Percentiles rank a stretch among this genome's conserved stretches.
These are phyloP conservation scores for Cudoniella acicularis DNA, from an alignment of 495 filamentous ascomycete species.

Conservation along the genomic window DNA sequence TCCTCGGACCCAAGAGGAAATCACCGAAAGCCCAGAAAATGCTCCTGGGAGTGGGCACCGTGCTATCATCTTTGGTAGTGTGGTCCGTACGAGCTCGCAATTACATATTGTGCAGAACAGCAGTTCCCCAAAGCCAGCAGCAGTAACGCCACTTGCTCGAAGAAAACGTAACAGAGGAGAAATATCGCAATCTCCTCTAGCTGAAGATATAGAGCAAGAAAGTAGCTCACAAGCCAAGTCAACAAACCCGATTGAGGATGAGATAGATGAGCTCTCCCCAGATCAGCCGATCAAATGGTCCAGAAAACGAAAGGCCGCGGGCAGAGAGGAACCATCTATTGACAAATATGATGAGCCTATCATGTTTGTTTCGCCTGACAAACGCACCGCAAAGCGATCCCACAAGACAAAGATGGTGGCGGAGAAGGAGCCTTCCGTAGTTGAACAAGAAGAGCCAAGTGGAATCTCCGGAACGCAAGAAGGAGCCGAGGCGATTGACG, in stretches of 20 bases:
- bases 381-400: too few species aligned
- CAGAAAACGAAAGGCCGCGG: neutral
- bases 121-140: neutral
- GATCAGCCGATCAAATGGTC: conserved; percentile 16
- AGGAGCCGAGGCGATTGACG: conserved; percentile 21
- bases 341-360: too few species aligned
- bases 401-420: neutral
- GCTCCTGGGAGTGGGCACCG: conserved; percentile 42
- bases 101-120: conserved; percentile 9
- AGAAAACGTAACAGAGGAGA: conserved; percentile 16
- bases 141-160: conserved; percentile 4
- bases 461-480: conserved; percentile 1
- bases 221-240: neutral
- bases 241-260: neutral
- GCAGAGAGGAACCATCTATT: neutral
- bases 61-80: neutral
- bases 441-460: neutral
- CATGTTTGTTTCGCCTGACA: neutral
- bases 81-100: conserved; percentile 4
- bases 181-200: neutral
- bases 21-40: conserved; percentile 44
- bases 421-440: neutral
- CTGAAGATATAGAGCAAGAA: neutral
- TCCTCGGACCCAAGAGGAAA: conserved; percentile 23
- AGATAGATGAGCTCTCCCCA: conserved; percentile 27